Percentiles rank a stretch among this genome's conserved stretches.
Evolutionary conservation across 164 flowering plant genomes (phyloP).

Genomic region (Vitis rupestris): DNA sequence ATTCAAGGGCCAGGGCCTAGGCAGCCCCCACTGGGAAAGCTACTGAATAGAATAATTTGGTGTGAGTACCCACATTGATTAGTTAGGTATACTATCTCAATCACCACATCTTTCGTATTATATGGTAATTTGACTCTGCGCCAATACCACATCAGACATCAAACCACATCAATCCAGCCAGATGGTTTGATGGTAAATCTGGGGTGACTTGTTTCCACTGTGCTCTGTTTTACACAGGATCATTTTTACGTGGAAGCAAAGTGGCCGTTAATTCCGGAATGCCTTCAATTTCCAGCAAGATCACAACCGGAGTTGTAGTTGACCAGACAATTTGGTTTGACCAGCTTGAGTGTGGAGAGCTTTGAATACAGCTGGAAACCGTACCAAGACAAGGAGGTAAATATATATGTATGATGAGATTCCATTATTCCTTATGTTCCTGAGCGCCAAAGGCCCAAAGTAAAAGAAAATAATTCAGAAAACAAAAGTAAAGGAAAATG

Average conservation of each 20-base stretch:
- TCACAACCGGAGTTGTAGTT: conserved; percentile 25
- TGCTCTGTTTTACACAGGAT: background rate
- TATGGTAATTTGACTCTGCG: background rate
- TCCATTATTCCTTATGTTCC: conserved; percentile 58
- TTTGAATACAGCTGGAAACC: conserved; percentile 53
- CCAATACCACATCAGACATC: conserved; percentile 6
- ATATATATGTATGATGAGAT: conserved; percentile 45
- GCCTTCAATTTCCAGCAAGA: conserved; percentile 27
- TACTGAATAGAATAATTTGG: conserved; percentile 19
- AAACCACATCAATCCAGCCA: background rate
- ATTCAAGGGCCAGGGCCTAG: too few species aligned
- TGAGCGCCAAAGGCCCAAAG: conserved; percentile 19
- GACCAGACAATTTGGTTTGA: conserved; percentile 31
- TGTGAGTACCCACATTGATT: conserved; percentile 30
- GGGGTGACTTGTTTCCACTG: background rate
- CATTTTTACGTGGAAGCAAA: background rate
- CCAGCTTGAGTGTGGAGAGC: conserved; percentile 13
- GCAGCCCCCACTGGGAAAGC: background rate
- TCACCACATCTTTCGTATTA: conserved; percentile 12
- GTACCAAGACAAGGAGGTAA: conserved; percentile 61
- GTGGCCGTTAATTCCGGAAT: conserved; percentile 24
- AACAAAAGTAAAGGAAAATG: background rate
- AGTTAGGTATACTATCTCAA: conserved; percentile 29
- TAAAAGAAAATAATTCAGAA: conserved; percentile 13
- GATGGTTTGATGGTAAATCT: background rate